These are phyloP conservation scores for Parasitella parasitica DNA, from an alignment of 371 early-diverging fungal species.

Conservation along the genomic window DNA sequence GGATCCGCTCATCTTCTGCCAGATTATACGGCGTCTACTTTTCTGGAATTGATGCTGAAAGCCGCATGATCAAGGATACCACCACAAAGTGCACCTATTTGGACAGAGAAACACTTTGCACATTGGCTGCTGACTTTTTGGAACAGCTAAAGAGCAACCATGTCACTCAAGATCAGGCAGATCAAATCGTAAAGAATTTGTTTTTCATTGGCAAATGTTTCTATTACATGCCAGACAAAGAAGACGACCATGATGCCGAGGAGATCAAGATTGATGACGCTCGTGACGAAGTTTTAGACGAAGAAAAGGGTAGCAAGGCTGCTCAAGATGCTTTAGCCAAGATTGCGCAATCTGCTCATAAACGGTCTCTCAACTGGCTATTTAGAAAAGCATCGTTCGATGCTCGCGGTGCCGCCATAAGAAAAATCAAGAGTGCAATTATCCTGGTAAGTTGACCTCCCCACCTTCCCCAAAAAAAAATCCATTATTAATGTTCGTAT, in stretches of 20 bases:
- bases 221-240: constrained; percentile 43
- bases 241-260: constrained; percentile 40
- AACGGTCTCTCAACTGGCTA: constrained; percentile 58
- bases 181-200: constrained; percentile 91
- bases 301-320: constrained; percentile 11
- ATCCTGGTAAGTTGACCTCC: constrained; percentile 50
- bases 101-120: constrained; percentile 48
- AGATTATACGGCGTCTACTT: constrained; percentile 81
- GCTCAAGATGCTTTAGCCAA: constrained; percentile 7
- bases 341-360: constrained; percentile 25
- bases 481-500: neutral
- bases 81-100: constrained; percentile 36
- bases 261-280: constrained; percentile 37
- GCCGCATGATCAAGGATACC: constrained; percentile 37
- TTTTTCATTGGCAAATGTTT: constrained; percentile 87
- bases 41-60: constrained; percentile 59
- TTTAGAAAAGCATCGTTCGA: constrained; percentile 68
- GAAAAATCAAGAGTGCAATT: constrained; percentile 37
- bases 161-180: constrained; percentile 78
- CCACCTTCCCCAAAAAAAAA: neutral
- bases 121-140: constrained; percentile 58
- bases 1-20: constrained; percentile 78
- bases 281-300: constrained; percentile 26
- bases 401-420: constrained; percentile 64
- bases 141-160: constrained; percentile 74